Evolutionary conservation across 176 grass and related monocot genomes (phyloP).

Genomic region (Pontederia paniculata): DNA sequence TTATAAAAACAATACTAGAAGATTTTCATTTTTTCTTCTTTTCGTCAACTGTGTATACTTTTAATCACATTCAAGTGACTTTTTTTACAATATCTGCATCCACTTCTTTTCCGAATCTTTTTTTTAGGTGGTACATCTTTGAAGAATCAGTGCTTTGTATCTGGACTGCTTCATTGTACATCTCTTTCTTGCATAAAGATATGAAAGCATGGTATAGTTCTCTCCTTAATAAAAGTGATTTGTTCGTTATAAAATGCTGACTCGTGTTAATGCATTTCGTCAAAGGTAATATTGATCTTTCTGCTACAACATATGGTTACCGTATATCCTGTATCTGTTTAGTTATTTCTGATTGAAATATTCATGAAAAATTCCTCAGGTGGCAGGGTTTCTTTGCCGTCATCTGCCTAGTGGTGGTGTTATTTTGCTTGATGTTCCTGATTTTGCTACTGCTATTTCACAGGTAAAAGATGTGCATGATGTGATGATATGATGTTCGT

Average conservation of each 20-base stretch:
- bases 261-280: no score
- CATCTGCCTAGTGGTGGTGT: constrained; percentile 20
- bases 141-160: constrained; percentile 26
- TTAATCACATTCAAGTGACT: not conserved
- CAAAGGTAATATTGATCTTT: no score
- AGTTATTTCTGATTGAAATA: constrained; percentile 3
- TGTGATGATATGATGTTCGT: not conserved
- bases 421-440: constrained; percentile 21
- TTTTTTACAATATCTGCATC: constrained; percentile 15
- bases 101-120: no score
- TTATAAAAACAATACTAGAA: not conserved
- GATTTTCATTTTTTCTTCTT: no score
- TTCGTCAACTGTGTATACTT: no score
- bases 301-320: not conserved
- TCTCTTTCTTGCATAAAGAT: constrained; percentile 19
- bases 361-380: constrained; percentile 14
- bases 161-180: constrained; percentile 28
- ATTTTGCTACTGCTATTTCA: constrained; percentile 28
- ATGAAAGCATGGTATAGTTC: constrained; percentile 26
- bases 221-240: not conserved
- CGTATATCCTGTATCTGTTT: not conserved
- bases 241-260: no score
- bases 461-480: constrained; percentile 20
- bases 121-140: constrained; percentile 34
- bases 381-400: constrained; percentile 26